phyloP scores from a whole-genome alignment of 2,329 filamentous ascomycete genomes.

The Trichoderma sp. region DNA sequence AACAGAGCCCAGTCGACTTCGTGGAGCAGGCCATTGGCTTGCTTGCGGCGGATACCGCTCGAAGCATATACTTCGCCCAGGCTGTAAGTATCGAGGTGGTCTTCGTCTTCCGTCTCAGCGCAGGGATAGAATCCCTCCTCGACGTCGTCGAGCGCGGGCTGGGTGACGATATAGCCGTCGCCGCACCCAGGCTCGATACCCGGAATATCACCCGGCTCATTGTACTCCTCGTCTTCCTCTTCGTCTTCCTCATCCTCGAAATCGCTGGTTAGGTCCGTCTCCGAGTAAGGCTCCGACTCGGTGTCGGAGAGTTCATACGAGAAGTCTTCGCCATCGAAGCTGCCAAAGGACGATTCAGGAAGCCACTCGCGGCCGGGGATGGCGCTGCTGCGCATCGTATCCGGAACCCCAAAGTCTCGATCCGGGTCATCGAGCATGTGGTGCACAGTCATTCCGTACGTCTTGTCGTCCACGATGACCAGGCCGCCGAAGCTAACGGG shows the following conservation, averaged over 20 bases:
- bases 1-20: slow-evolving; percentile 97
- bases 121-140: slow-evolving; percentile 79
- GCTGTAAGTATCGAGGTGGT: slow-evolving; percentile 79
- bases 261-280: slow-evolving; percentile 57
- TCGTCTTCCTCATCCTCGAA: slow-evolving; percentile 54
- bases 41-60: slow-evolving; percentile 80
- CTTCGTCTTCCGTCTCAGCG: slow-evolving; percentile 70
- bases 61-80: slow-evolving; percentile 87
- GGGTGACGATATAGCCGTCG: slow-evolving; percentile 79
- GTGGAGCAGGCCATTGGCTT: slow-evolving; percentile 72
- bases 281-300: slow-evolving; percentile 57
- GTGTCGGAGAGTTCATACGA: slow-evolving; percentile 65
- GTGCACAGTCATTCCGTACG: slow-evolving; percentile 94
- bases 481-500: slow-evolving; percentile 90
- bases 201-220: slow-evolving; percentile 73
- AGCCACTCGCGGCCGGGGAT: slow-evolving; percentile 48
- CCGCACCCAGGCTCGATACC: slow-evolving; percentile 76
- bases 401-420: slow-evolving; percentile 42
- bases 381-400: slow-evolving; percentile 45
- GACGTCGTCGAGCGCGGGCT: slow-evolving; percentile 87
- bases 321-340: slow-evolving; percentile 55
- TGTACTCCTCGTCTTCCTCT: slow-evolving; percentile 58
- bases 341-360: slow-evolving; percentile 46
- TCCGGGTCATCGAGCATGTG: slow-evolving; percentile 85
- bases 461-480: slow-evolving; percentile 78